Conservation (phyloP, 768 basidiomycete genomes). For the Auricularia sp. region DNA sequence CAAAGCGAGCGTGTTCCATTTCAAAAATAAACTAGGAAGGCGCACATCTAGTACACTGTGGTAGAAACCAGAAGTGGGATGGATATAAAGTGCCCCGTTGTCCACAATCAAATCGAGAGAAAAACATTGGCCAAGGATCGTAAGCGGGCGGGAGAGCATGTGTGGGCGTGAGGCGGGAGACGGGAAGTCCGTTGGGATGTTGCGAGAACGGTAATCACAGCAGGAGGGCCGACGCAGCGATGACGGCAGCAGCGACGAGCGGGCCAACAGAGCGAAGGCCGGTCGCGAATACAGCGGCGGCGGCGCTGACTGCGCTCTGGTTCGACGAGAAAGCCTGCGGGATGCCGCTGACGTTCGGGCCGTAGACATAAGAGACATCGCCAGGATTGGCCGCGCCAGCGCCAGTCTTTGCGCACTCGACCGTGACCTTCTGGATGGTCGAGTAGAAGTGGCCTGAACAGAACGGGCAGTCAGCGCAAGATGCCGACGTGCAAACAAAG, state of each 20-base stretch:
- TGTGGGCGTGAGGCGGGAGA: background rate
- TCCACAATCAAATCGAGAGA: background rate
- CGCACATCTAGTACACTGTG: background rate
- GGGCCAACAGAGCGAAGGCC: background rate
- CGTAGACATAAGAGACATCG: slow-evolving; percentile 47
- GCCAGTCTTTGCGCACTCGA: slow-evolving; percentile 44
- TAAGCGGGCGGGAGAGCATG: background rate
- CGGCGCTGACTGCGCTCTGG: slow-evolving; percentile 42
- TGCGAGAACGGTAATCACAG: background rate
- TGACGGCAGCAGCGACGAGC: background rate
- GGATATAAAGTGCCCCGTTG: background rate
- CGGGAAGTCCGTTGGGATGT: background rate
- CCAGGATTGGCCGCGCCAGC: slow-evolving; percentile 35
- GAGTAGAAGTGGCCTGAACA: slow-evolving; percentile 58
- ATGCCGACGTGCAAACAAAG: background rate
- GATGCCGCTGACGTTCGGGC: slow-evolving; percentile 40
- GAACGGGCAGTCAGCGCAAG: background rate
- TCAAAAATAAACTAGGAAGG: background rate
- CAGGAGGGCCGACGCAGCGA: background rate
- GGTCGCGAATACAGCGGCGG: slow-evolving; percentile 19
- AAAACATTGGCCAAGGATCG: background rate
- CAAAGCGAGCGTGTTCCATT: background rate
- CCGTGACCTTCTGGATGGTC: slow-evolving; percentile 46
- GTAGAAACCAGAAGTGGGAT: background rate
- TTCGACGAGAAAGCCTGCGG: slow-evolving; percentile 54